Evolutionary conservation across 2,329 filamentous ascomycete genomes (phyloP).

Genomic region (Colletotrichum filicis): DNA sequence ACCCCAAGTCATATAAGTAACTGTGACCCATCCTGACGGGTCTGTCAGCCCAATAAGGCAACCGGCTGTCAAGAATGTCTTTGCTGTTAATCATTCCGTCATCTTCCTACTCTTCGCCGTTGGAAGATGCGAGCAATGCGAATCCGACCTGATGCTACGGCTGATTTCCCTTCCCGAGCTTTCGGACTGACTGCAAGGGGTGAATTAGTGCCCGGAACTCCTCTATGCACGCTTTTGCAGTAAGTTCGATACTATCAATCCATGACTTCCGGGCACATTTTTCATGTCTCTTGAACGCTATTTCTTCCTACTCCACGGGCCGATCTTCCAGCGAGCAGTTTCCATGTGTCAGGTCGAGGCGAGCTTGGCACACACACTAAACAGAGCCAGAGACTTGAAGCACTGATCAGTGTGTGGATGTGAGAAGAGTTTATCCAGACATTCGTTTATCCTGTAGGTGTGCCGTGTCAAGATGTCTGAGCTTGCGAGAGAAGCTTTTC

Average conservation of each 20-base stretch:
- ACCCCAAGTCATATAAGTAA: background rate
- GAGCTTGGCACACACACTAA: background rate
- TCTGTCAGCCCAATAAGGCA: conserved; percentile 11
- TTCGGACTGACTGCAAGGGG: background rate
- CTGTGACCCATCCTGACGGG: background rate
- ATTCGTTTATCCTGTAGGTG: background rate
- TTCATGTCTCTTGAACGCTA: background rate
- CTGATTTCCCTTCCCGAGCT: background rate
- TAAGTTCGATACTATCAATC: background rate
- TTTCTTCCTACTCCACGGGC: background rate
- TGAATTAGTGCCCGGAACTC: background rate
- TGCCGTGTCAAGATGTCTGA: background rate
- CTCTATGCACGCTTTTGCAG: background rate
- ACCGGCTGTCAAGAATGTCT: background rate
- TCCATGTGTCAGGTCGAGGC: background rate
- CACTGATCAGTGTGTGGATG: background rate
- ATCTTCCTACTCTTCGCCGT: too few species aligned
- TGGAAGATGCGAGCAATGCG: background rate
- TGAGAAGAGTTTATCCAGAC: background rate
- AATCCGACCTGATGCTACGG: background rate
- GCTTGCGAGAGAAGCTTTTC: background rate
- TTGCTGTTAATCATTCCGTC: background rate
- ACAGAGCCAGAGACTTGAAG: too few species aligned
- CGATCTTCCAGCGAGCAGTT: background rate
- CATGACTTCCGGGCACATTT: background rate